Base-by-base conservation (phyloP, 495 filamentous ascomycete species). In the Beverwykella pulmonaria region DNA sequence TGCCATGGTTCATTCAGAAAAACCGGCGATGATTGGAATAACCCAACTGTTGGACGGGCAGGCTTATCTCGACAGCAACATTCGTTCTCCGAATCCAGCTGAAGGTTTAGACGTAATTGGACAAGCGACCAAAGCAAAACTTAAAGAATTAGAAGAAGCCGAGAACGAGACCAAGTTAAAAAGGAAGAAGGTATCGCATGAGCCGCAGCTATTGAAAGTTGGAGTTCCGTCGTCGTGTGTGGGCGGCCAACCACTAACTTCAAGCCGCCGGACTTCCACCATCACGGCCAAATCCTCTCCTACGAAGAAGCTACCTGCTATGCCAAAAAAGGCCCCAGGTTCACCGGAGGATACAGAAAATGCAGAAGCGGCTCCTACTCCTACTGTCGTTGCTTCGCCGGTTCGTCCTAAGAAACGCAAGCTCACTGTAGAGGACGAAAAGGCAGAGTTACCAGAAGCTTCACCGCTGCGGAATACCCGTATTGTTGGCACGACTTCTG, bases 401-500 rank as follows among this genome's bases (percentile, higher is more conserved):
- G n/a, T 14, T 29, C 53, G 55, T 12, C 30, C 57, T 3, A 64
- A 65, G 41, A 71, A 71, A 36, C 69, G 69, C 9, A 64, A 53
- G 55, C 55, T 71, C 20, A 68, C 64, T 0, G 23, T 65, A n/a
- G 53, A 34, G 6, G 69, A 65, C 32, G 54, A 68, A 26, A 60
- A 19, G 36, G 61, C 54, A 22, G 27, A 61, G 41, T 52, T 87
- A 1, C 70, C 80, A 0, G 22, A 72, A 0, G 71, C 79, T 14
- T 88, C 85, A 2, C 81, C 84, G 4, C 80, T 95, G 8, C 77
- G 82, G 15, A 76, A 81, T 47, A 87, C 90, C 0, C 80, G 78
- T 52, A 81, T 97, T 47, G 75, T 92, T 54, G 92, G 90, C 8
- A 96, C 92, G 0, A 84, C 90, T 1, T 98, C 93, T 0, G 87